Conservation (phyloP, 345 rosid genomes). For the Syzygium jambos region DNA sequence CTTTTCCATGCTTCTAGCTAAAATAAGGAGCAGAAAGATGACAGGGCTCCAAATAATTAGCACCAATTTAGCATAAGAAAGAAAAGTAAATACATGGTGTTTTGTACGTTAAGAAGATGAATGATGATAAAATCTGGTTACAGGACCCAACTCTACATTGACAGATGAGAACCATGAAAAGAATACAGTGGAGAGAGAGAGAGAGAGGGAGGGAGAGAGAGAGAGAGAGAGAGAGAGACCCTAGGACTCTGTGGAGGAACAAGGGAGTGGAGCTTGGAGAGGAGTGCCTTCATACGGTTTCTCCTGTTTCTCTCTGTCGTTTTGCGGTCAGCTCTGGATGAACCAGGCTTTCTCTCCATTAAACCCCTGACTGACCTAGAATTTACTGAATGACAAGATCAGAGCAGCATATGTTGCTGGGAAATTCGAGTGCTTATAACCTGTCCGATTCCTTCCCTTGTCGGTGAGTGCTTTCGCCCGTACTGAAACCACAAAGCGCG, state of each 20-base stretch:
- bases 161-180: background rate
- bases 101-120: too few species aligned
- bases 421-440: background rate
- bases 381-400: background rate
- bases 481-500: background rate
- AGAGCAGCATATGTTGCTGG: background rate
- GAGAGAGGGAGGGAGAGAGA: background rate
- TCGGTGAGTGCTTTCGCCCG: background rate
- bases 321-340: conserved; percentile 46
- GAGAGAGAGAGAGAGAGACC: background rate
- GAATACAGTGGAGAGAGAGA: background rate
- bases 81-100: background rate
- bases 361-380: background rate
- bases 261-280: conserved; percentile 40
- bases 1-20: background rate
- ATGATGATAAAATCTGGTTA: background rate
- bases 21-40: background rate
- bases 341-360: conserved; percentile 31
- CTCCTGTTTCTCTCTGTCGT: conserved; percentile 52
- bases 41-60: background rate
- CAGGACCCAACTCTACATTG: background rate
- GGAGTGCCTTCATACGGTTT: conserved; percentile 52
- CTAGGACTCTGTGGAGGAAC: conserved; percentile 25
- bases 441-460: background rate
- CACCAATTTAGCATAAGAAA: background rate